Evolutionary conservation across 2,329 filamentous ascomycete genomes (phyloP), one percentile per base, ranked within the genome.

Genomic region (Ceratocystis alfenasii): DNA sequence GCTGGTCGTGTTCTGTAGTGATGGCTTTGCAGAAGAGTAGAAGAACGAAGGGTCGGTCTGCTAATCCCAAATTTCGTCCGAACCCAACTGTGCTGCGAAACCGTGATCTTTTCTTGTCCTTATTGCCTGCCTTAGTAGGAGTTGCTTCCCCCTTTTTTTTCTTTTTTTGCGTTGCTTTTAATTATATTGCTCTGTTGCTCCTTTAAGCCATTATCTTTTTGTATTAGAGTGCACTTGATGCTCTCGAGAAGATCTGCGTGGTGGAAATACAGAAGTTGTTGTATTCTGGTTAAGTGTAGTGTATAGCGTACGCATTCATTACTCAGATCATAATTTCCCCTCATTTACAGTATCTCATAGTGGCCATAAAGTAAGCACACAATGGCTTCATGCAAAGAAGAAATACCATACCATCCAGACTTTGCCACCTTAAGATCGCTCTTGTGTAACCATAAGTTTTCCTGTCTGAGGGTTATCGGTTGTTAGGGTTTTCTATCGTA

Each of bases 1-100:
- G 88, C 90, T 25, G 93, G 93, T n/a, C 83, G 85, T 68, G 92
- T 96, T 67, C 75, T 85, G 74, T 78, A 78, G 76, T 73, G 63
- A 64, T 55, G 46, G 20, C 6, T 30, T n/a, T 8, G 25, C 66
- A 22, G 36, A 41, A 41, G 36, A 41, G 20, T 33, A 55, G 64
- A 41, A n/a, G 5, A 36, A 59, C n/a, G 17, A 7, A 17, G 17
- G 55, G 17, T 59, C n/a, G 8, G 55, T 36, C 15, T n/a, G 7
- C 28, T 59, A 30, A 45, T n/a, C 5, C 20, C 10, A 20, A 41
- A 4, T 41, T 41, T 41, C 8, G 36, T 12, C 59, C 55, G 15
- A 36, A 45, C 25, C 46, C 28, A 25, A 30, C n/a, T 15, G 33
- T 7, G 28, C 20, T 44, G 20, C 45, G 45, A 50, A 33, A 28